Evolutionary conservation across 169 alveolate species (phyloP).

Genomic region (Eimeria tenella): DNA sequence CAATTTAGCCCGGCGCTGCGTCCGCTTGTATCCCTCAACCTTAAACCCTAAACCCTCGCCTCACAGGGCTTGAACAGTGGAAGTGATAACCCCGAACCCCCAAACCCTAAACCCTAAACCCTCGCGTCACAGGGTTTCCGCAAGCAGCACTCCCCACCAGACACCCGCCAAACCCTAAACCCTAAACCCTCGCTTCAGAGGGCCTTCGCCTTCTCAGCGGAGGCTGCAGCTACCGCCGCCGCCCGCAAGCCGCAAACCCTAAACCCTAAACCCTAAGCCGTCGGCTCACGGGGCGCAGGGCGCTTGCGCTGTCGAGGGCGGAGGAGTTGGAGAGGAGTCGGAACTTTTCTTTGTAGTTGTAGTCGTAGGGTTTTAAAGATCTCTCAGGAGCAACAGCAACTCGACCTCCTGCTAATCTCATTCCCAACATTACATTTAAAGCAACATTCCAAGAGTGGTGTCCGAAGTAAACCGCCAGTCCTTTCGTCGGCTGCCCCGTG

Average conservation of each 20-base stretch:
- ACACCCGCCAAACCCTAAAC: neutral
- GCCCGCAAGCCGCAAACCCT: neutral
- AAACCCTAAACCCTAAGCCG: slow-evolving; percentile 28
- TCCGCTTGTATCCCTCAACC: neutral
- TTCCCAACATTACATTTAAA: slow-evolving; percentile 17
- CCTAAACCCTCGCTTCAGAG: neutral
- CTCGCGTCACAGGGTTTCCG: neutral
- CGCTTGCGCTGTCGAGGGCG: neutral
- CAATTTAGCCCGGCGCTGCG: neutral
- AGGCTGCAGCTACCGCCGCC: neutral
- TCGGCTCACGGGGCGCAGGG: neutral
- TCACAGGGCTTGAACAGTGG: no score
- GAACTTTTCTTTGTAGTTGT: slow-evolving; percentile 3
- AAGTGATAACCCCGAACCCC: neutral
- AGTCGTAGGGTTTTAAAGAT: slow-evolving; percentile 12
- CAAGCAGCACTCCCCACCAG: neutral
- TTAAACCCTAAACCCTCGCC: slow-evolving; percentile 33
- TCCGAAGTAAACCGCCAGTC: slow-evolving; percentile 28
- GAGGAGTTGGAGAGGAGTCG: neutral
- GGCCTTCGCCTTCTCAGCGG: no score
- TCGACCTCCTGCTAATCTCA: neutral
- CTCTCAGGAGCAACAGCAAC: slow-evolving; percentile 16
- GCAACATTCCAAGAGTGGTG: slow-evolving; percentile 14
- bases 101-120: neutral
- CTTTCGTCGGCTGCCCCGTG: neutral